phyloP scores from a whole-genome alignment of 2,329 filamentous ascomycete genomes.

The Pyricularia sp. region DNA sequence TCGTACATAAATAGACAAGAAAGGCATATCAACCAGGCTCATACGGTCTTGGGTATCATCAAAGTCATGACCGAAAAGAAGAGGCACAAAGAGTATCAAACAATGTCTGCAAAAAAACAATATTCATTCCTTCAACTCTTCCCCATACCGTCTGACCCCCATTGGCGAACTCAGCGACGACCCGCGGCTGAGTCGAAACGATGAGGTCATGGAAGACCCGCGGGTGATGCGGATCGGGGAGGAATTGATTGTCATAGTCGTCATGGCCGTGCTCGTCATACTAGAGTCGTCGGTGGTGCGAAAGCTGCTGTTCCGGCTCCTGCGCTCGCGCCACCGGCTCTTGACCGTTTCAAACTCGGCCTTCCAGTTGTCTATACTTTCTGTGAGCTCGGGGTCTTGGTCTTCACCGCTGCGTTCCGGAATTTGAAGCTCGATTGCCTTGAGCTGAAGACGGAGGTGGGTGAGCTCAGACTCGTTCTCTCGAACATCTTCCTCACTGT shows the following conservation, averaged over 20 bases:
- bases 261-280: neutral
- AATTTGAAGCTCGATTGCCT: constrained; percentile 50
- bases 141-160: neutral
- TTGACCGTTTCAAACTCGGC: constrained; percentile 31
- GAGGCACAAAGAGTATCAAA: neutral
- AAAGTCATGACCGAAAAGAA: neutral
- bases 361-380: constrained; percentile 53
- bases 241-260: neutral
- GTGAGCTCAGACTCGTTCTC: constrained; percentile 51
- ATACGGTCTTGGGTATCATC: neutral
- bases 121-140: neutral
- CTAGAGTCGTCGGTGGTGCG: neutral
- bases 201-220: neutral
- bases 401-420: constrained; percentile 27
- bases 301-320: constrained; percentile 1
- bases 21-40: neutral
- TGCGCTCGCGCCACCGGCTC: constrained; percentile 2
- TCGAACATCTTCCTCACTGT: constrained; percentile 44
- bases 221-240: neutral
- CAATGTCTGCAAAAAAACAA: neutral
- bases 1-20: neutral
- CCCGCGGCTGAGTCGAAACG: neutral
- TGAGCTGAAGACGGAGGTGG: constrained; percentile 52
- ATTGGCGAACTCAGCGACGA: neutral
- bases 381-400: constrained; percentile 45